These are phyloP conservation scores for Citrus glauca DNA, from an alignment of 345 rosid genomes.

Conservation along the genomic window DNA sequence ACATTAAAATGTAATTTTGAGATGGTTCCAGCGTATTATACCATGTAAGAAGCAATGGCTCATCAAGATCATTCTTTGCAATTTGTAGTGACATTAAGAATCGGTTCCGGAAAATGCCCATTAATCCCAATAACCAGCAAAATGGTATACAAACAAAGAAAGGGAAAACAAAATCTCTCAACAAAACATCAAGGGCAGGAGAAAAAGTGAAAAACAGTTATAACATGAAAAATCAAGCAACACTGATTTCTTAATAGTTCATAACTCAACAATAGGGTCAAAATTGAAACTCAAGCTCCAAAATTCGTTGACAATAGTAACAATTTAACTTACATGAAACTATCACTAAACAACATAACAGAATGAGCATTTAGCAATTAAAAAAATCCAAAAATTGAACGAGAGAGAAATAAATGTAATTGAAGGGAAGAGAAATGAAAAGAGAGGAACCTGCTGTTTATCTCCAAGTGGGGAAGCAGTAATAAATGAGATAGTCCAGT, in stretches of 20 bases:
- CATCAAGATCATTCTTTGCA: slow-evolving; percentile 69
- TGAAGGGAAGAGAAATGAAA: neutral
- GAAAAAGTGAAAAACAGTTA: neutral
- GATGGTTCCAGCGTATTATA: slow-evolving; percentile 13
- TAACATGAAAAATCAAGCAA: neutral
- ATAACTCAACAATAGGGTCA: neutral
- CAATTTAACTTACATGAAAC: neutral
- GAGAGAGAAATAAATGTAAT: neutral
- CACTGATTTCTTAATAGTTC: neutral
- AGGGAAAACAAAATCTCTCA: too few relatives aligned
- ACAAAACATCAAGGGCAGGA: neutral
- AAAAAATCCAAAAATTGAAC: neutral
- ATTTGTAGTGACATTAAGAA: slow-evolving; percentile 65
- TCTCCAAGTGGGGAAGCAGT: slow-evolving; percentile 60
- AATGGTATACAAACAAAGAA: neutral
- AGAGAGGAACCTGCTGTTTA: slow-evolving; percentile 55
- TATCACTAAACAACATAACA: neutral
- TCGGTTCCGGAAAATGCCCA: slow-evolving; percentile 69
- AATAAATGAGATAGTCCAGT: slow-evolving; percentile 84
- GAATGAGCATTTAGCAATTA: too few relatives aligned
- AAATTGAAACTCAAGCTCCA: neutral
- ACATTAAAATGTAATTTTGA: neutral
- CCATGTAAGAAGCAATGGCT: slow-evolving; percentile 79
- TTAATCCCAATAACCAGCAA: slow-evolving; percentile 66
- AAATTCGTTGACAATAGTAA: neutral